These are phyloP conservation scores for Sugiyamaella qingdaonensis DNA, from an alignment of 805 yeast species.

Conservation along the genomic window DNA sequence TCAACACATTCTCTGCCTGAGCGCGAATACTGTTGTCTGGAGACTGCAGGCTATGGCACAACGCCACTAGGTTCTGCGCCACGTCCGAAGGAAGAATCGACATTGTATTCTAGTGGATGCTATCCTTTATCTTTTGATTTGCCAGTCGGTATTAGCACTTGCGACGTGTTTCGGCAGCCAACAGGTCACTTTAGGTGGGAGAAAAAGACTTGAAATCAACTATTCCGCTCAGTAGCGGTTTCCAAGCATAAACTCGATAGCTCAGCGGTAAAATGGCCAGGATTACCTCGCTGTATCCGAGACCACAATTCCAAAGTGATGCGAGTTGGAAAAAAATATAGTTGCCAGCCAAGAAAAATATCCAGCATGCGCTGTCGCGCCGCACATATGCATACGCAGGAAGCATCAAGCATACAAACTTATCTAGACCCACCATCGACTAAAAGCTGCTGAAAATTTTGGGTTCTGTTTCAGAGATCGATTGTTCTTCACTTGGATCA, in stretches of 20 bases:
- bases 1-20: constrained; percentile 69
- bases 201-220: constrained; percentile 34
- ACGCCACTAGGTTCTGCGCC: constrained; percentile 47
- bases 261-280: no score
- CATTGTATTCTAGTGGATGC: constrained; percentile 19
- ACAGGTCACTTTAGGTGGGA: background rate
- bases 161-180: no score
- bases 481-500: no score
- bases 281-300: background rate
- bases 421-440: no score
- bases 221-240: no score
- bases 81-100: constrained; percentile 54
- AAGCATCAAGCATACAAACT: no score
- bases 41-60: constrained; percentile 68
- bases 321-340: background rate
- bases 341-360: background rate
- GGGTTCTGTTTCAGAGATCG: no score
- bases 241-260: no score
- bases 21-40: constrained; percentile 72
- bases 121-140: no score
- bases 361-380: background rate
- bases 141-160: no score
- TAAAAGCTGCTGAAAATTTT: no score
- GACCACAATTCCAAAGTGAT: background rate
- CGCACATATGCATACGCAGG: background rate